Evolutionary conservation across 129 eudicot species (phyloP).

Genomic region (Gnaphalium uliginosum): DNA sequence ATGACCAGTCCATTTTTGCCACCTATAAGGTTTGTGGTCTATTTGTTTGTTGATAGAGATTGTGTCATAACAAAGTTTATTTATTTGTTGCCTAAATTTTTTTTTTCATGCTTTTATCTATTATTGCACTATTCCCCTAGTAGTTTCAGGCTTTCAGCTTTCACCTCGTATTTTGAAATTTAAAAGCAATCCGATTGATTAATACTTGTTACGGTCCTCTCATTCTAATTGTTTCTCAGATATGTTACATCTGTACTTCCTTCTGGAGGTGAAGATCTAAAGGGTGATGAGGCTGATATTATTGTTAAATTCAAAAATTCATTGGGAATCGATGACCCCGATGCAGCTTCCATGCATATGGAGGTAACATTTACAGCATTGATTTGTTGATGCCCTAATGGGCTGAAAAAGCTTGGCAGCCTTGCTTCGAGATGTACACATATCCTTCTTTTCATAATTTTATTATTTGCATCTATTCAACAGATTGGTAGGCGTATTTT

Average conservation of each 20-base stretch:
- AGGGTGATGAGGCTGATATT: slow-evolving; percentile 79
- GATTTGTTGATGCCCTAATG: slow-evolving; percentile 16
- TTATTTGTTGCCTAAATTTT: not conserved
- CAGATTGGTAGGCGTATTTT: slow-evolving; percentile 88
- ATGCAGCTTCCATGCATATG: slow-evolving; percentile 98
- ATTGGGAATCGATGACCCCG: slow-evolving; percentile 97
- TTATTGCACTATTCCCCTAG: not conserved
- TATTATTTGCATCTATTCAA: slow-evolving; percentile 32
- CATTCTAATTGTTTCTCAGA: slow-evolving; percentile 39
- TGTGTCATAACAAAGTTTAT: not conserved
- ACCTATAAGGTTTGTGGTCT: not conserved
- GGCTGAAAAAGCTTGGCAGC: not conserved
- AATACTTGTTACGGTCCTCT: slow-evolving; percentile 10
- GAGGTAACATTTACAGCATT: slow-evolving; percentile 56
- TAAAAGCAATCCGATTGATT: not conserved
- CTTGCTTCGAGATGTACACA: slow-evolving; percentile 3
- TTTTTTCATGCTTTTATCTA: not conserved
- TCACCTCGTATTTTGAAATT: not conserved
- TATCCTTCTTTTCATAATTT: not conserved
- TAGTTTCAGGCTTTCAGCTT: not conserved
- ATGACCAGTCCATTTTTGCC: not conserved
- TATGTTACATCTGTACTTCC: slow-evolving; percentile 85
- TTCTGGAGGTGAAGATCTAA: slow-evolving; percentile 74
- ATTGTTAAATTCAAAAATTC: slow-evolving; percentile 78
- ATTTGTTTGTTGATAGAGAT: not conserved